phyloP scores from a whole-genome alignment of 371 early-diverging fungal species.

The Apophysomyces sp. region DNA sequence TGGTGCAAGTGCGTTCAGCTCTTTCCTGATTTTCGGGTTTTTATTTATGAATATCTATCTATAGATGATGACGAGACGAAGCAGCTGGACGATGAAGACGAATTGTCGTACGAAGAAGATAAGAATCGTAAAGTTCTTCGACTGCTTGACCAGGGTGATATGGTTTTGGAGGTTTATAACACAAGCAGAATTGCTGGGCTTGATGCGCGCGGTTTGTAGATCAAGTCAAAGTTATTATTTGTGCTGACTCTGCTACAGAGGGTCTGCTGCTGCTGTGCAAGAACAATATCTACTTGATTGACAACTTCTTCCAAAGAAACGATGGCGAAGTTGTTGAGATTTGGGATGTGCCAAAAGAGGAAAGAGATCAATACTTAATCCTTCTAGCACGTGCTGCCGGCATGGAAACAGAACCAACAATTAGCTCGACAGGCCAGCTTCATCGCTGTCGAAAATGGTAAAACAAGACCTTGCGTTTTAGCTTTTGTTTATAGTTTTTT shows the following conservation, averaged over 20 bases:
- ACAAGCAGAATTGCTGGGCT: constrained; percentile 71
- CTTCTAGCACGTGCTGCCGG: constrained; percentile 61
- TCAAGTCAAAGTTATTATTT: background rate
- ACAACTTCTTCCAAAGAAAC: constrained; percentile 69
- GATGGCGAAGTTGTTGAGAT: constrained; percentile 81
- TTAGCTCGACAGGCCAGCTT: constrained; percentile 49
- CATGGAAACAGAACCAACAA: constrained; percentile 44
- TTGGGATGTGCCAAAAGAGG: constrained; percentile 69
- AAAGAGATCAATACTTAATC: constrained; percentile 69
- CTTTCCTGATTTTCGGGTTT: too few relatives aligned
- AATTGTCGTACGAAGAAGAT: constrained; percentile 64
- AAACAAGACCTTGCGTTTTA: constrained; percentile 3
- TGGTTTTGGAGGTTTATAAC: constrained; percentile 73
- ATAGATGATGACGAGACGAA: constrained; percentile 2
- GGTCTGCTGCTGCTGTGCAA: constrained; percentile 72
- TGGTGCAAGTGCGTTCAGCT: background rate
- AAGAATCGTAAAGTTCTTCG: constrained; percentile 73
- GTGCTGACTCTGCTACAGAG: constrained; percentile 33
- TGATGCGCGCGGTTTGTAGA: constrained; percentile 59
- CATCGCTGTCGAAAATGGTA: constrained; percentile 66
- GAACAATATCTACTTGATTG: constrained; percentile 73
- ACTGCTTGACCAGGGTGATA: constrained; percentile 70
- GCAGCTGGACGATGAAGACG: constrained; percentile 42
- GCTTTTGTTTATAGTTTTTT: background rate
- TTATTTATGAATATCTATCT: background rate